phyloP scores from a whole-genome alignment of 176 grass and related monocot species.

The Oryza glumipatula region DNA sequence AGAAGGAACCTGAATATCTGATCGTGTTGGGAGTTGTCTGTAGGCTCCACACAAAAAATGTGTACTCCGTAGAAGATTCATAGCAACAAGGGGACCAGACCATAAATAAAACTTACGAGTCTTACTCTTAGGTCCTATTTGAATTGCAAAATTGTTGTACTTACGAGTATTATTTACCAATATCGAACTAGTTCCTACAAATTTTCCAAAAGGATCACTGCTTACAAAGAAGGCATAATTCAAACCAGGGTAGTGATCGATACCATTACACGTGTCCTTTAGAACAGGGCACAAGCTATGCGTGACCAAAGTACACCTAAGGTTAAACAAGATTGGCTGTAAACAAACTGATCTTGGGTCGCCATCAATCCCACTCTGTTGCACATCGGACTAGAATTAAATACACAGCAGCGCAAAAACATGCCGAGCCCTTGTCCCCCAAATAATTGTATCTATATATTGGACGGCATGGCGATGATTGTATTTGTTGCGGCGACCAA shows the following conservation, averaged over 20 bases:
- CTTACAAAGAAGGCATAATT: neutral
- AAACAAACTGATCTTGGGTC: neutral
- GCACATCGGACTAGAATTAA: slow-evolving; percentile 32
- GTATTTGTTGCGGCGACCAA: slow-evolving; percentile 21
- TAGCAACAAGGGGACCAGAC: neutral
- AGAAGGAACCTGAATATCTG: slow-evolving; percentile 33
- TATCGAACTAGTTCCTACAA: neutral
- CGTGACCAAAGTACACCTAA: slow-evolving; percentile 23
- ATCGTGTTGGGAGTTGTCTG: slow-evolving; percentile 18
- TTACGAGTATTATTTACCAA: neutral
- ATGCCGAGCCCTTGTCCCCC: slow-evolving; percentile 41
- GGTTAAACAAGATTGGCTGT: neutral
- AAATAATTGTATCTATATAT: slow-evolving; percentile 39
- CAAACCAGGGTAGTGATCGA: neutral
- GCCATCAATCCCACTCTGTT: slow-evolving; percentile 23
- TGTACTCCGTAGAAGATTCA: neutral
- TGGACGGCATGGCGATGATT: slow-evolving; percentile 19
- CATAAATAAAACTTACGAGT: neutral
- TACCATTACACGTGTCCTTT: neutral
- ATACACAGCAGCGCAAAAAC: slow-evolving; percentile 18
- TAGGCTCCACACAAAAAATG: neutral
- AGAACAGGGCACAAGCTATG: neutral
- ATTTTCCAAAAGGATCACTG: neutral
- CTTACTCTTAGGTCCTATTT: neutral
- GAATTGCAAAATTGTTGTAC: neutral